A percentile compares a stretch with the other conserved stretches of the same genome.
These are phyloP conservation scores for Lactifluus hygrophoroides DNA, from an alignment of 768 basidiomycete species.

Conservation along the genomic window DNA sequence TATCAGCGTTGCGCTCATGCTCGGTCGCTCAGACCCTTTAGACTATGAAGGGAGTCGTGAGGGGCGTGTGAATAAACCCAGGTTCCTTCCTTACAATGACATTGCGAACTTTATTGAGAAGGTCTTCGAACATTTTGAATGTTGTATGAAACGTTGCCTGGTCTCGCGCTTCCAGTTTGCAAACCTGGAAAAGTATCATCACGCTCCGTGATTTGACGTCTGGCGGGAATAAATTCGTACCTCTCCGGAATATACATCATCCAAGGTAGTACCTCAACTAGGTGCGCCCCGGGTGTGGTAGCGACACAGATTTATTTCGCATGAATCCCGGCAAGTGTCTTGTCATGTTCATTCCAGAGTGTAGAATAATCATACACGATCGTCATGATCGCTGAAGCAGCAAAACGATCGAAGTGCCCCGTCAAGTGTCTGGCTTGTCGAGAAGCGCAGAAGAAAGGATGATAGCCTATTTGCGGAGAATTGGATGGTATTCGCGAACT, in stretches of 20 bases:
- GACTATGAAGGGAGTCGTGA: background rate
- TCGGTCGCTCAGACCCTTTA: slow-evolving; percentile 2
- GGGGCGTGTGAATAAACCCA: background rate
- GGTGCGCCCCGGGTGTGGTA: slow-evolving; percentile 14
- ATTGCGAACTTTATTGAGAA: slow-evolving; percentile 6
- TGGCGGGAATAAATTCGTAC: background rate
- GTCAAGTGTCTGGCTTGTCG: background rate
- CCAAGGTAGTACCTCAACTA: slow-evolving; percentile 21
- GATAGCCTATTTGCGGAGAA: background rate
- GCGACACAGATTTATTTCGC: background rate
- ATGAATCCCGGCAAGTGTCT: background rate
- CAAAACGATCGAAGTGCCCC: background rate
- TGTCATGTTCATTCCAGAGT: background rate
- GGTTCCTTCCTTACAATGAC: slow-evolving; percentile 8
- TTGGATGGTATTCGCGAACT: background rate
- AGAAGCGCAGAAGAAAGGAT: background rate
- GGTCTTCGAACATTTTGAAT: slow-evolving; percentile 14
- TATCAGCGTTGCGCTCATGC: slow-evolving; percentile 4
- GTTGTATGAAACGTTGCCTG: background rate
- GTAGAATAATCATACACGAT: background rate
- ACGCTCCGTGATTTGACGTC: no score
- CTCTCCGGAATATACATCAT: slow-evolving; percentile 18
- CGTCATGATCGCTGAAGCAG: background rate
- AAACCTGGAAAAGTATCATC: background rate
- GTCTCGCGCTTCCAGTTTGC: slow-evolving; percentile 23